A percentile compares a stretch with the other conserved stretches of the same genome.
Evolutionary conservation across 2,329 filamentous ascomycete genomes (phyloP).

Genomic region (Esteya vermicola): DNA sequence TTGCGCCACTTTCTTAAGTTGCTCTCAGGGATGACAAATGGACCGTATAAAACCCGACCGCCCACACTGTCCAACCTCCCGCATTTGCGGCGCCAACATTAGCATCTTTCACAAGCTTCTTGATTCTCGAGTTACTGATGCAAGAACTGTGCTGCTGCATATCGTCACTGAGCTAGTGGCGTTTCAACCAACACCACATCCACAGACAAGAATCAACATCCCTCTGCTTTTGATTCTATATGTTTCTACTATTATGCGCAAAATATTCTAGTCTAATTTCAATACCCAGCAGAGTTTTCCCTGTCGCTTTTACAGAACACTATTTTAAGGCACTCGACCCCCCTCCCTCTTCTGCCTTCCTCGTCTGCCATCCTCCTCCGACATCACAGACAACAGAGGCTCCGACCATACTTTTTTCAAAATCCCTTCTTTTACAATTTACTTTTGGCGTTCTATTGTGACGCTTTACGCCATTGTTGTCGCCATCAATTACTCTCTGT

Average conservation of each 20-base stretch:
- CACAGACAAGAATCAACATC: too few relatives aligned
- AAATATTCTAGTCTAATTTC: too few relatives aligned
- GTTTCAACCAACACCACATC: not conserved
- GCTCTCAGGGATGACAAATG: constrained; percentile 3
- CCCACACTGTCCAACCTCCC: constrained; percentile 12
- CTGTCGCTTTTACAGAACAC: too few relatives aligned
- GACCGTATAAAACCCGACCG: constrained; percentile 10
- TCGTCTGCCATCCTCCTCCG: too few relatives aligned
- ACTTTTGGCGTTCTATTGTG: not conserved
- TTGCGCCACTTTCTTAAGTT: not conserved
- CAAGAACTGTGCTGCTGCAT: not conserved
- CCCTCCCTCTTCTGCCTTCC: too few relatives aligned
- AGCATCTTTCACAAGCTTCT: constrained; percentile 7
- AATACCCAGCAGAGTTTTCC: too few relatives aligned
- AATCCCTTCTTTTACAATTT: not conserved
- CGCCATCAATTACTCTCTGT: not conserved
- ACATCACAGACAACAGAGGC: too few relatives aligned
- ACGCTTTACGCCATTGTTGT: not conserved
- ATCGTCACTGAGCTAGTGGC: constrained; percentile 3
- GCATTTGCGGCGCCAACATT: constrained; percentile 6
- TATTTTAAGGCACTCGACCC: too few relatives aligned
- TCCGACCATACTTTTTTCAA: not conserved
- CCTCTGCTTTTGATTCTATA: too few relatives aligned
- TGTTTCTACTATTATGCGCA: too few relatives aligned
- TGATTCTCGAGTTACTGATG: constrained; percentile 1